Evolutionary conservation across 129 eudicot genomes (phyloP).

Genomic region (Chrysanthemum lavandulifolium): DNA sequence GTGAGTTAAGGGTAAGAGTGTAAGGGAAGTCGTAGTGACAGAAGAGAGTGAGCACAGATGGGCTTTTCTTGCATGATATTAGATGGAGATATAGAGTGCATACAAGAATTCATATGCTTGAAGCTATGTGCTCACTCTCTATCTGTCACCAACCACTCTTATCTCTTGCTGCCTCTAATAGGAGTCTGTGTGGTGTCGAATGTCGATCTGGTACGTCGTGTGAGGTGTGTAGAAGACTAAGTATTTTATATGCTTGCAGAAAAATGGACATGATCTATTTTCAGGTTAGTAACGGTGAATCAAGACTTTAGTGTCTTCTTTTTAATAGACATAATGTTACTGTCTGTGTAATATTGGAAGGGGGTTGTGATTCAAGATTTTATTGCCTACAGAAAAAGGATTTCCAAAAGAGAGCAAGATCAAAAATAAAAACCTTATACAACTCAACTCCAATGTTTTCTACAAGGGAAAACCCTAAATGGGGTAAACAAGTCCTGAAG

Average conservation of each 20-base stretch:
- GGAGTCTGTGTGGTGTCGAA: neutral
- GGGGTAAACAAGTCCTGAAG: neutral
- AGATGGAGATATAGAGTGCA: no score
- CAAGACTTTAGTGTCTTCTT: no score
- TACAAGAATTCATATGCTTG: constrained; percentile 38
- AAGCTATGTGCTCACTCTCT: constrained; percentile 81
- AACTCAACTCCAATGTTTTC: neutral
- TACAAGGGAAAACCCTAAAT: constrained; percentile 10
- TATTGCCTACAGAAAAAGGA: neutral
- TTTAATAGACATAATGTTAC: no score
- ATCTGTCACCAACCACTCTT: constrained; percentile 50
- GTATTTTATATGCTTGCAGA: neutral
- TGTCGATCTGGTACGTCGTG: no score
- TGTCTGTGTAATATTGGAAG: no score
- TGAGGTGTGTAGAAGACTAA: no score
- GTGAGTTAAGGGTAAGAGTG: neutral
- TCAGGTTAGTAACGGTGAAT: no score
- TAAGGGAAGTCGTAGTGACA: constrained; percentile 31
- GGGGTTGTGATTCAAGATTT: no score
- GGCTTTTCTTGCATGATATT: constrained; percentile 19
- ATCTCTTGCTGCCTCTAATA: neutral
- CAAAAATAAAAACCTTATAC: neutral
- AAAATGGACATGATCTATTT: neutral
- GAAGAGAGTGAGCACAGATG: constrained; percentile 59
- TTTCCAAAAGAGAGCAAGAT: neutral